These are phyloP conservation scores for Leccinum solheimii DNA, from an alignment of 1,284 basidiomycete genomes.

Conservation along the genomic window DNA sequence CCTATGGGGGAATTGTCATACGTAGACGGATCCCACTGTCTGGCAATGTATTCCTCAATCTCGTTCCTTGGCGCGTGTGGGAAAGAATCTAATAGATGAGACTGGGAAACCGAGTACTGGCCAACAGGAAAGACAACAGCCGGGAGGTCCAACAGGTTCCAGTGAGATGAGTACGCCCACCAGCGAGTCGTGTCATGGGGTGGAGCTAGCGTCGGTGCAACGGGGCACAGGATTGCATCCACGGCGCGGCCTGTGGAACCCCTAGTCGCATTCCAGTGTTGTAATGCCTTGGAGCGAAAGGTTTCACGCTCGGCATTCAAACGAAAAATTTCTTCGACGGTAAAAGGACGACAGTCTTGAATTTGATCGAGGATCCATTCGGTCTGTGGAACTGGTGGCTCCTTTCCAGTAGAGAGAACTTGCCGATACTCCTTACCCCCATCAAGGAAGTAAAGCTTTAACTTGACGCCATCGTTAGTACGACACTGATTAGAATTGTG, in stretches of 20 bases:
- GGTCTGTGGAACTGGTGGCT: conserved; percentile 44
- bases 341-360: conserved; percentile 38
- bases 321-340: conserved; percentile 43
- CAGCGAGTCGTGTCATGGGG: conserved; percentile 51
- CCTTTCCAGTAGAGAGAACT: conserved; percentile 37
- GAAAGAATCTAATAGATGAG: not conserved
- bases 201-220: conserved; percentile 51
- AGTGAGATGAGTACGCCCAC: conserved; percentile 56
- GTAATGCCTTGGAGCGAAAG: conserved; percentile 44
- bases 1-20: conserved; percentile 48
- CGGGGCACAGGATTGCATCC: conserved; percentile 56
- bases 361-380: conserved; percentile 50
- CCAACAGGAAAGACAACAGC: conserved; percentile 53
- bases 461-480: conserved; percentile 30
- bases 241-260: conserved; percentile 48
- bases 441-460: conserved; percentile 51
- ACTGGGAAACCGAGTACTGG: conserved; percentile 21
- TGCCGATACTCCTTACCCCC: conserved; percentile 49
- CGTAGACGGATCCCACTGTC: conserved; percentile 45
- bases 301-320: conserved; percentile 47
- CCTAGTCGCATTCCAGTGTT: conserved; percentile 55
- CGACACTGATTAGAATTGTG: not conserved
- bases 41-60: conserved; percentile 40
- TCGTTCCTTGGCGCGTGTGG: conserved; percentile 36
- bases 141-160: conserved; percentile 59